Evolutionary conservation across 2,329 filamentous ascomycete species (phyloP).

Genomic region (Leptographium procerum): DNA sequence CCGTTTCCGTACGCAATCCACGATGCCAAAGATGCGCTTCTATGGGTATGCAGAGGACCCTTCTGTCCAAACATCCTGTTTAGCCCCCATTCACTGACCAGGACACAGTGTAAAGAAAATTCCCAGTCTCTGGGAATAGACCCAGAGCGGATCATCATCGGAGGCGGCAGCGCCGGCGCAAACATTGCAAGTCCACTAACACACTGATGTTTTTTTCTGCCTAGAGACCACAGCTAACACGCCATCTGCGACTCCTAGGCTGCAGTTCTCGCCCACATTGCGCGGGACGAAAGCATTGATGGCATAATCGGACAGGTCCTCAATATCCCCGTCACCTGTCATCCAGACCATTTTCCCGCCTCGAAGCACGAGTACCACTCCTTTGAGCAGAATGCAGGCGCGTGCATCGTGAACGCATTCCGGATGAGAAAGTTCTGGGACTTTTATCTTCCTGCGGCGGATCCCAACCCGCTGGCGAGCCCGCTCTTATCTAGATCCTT

Average conservation of each 20-base stretch:
- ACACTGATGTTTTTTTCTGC: not conserved
- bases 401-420: slow-evolving; percentile 10
- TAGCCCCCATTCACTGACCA: not conserved
- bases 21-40: slow-evolving; percentile 7
- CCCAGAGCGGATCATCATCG: slow-evolving; percentile 7
- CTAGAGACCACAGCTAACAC: not conserved
- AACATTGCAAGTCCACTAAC: slow-evolving; percentile 7
- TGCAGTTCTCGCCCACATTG: slow-evolving; percentile 6
- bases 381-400: slow-evolving; percentile 10
- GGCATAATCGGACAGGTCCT: slow-evolving; percentile 13
- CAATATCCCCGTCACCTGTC: slow-evolving; percentile 13
- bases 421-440: slow-evolving; percentile 14
- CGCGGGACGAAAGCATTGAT: slow-evolving; percentile 6
- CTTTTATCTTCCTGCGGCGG: slow-evolving; percentile 8
- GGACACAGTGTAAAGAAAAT: not conserved
- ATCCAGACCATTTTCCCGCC: slow-evolving; percentile 8
- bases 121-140: slow-evolving; percentile 5
- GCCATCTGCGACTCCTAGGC: not conserved
- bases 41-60: slow-evolving; percentile 5
- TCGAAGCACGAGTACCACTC: slow-evolving; percentile 8
- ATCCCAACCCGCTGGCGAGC: slow-evolving; percentile 4
- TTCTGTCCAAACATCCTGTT: not conserved
- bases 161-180: slow-evolving; percentile 12
- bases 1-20: slow-evolving; percentile 11
- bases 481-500: slow-evolving; percentile 10